Base-by-base conservation (phyloP, 2,329 filamentous ascomycete genomes). In the Talaromyces piceae region DNA sequence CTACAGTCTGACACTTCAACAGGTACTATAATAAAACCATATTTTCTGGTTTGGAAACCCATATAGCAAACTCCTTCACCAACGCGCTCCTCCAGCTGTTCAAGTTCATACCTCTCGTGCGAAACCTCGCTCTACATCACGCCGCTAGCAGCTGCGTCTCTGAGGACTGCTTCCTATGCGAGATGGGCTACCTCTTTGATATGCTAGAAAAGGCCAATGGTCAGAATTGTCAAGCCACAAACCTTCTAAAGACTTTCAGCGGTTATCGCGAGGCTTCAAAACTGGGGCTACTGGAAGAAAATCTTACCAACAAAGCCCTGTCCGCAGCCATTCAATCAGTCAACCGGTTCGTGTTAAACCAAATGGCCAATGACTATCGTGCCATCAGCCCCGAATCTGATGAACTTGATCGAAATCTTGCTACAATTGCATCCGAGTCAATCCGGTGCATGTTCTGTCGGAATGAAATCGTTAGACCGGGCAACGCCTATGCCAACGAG, bases 131-230 rank as follows among this genome's bases (percentile, higher is more conserved):
- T 8, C 77, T 98, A 1, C 84, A 91, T 53, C 93, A 98, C 66
- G 87, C 91, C 1, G 89, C 93, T 1, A 88, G 87, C 7, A 81
- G 86, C 12, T 98, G 93, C 64, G 75, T 90, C 2, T 83, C 82
- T 58, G 90, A 95, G 50, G 79, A 82, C 27, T 98, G 93, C 67
- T 75, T 98, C 39, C 73, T 98, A 1, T 98, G 93, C 68, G 93
- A 98, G 69, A 77, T 98, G 58, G 93, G 93, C 1, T 98, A 93
- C 65, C 75, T 98, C 8, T 94, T 95, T 60, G 94, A 98, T 64
- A 98, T 98, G 93, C 78, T 98, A 22, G 87, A 97, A 61, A 98
- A 97, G 66, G 93, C 93, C 2, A 86, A 87, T 56, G 91, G 91
- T 0, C 86, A 91, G 51, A 95, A 94, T 54, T 98, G 93, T 59